Evolutionary conservation across 768 basidiomycete species (phyloP).

Genomic region (Pleurotus cornucopiae): DNA sequence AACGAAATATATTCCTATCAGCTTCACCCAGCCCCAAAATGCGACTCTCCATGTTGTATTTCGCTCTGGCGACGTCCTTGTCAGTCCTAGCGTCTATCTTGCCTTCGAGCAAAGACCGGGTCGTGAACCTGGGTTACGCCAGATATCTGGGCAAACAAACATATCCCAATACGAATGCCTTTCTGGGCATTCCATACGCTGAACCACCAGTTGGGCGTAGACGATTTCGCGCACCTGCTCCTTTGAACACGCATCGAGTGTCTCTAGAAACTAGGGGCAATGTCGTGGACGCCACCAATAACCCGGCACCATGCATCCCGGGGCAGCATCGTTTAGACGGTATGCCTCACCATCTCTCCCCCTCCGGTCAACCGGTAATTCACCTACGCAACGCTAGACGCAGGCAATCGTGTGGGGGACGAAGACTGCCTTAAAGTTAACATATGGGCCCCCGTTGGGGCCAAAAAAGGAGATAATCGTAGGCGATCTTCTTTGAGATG

Average conservation of each 20-base stretch:
- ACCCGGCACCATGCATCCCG: constrained; percentile 20
- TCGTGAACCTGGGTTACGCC: constrained; percentile 57
- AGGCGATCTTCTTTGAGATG: constrained; percentile 14
- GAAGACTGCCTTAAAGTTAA: constrained; percentile 68
- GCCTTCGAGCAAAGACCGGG: constrained; percentile 9
- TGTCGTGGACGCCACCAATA: constrained; percentile 42
- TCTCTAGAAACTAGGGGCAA: constrained; percentile 26
- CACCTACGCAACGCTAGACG: constrained; percentile 30
- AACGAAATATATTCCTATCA: too few species aligned
- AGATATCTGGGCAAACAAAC: constrained; percentile 51
- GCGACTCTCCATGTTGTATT: too few species aligned
- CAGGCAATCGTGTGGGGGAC: constrained; percentile 57
- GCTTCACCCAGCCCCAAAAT: too few species aligned
- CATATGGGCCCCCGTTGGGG: constrained; percentile 51
- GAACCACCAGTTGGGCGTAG: constrained; percentile 52
- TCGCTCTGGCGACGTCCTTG: too few species aligned
- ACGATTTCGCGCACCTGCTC: constrained; percentile 49
- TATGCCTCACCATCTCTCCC: not conserved
- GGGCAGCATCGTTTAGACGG: not conserved
- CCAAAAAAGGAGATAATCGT: constrained; percentile 44
- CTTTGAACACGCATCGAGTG: constrained; percentile 47
- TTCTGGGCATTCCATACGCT: constrained; percentile 56
- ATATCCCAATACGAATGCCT: constrained; percentile 50
- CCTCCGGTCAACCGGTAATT: not conserved
- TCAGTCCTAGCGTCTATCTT: too few species aligned